Conservation (phyloP, 495 filamentous ascomycete genomes). For the Penicillium angulare region DNA sequence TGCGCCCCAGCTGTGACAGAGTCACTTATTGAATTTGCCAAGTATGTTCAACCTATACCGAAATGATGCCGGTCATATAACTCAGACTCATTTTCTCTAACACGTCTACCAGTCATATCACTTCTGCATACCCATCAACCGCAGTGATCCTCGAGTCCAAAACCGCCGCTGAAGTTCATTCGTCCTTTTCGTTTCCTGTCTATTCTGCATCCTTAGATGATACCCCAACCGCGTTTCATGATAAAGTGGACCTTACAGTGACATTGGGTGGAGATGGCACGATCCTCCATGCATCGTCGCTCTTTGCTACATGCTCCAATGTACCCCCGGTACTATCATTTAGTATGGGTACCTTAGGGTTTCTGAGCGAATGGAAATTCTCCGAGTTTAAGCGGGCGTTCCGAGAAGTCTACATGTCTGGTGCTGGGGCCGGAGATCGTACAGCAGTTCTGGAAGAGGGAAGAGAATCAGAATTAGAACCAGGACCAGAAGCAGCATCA, state of each 20-base stretch:
- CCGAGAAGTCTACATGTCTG: conserved; percentile 90
- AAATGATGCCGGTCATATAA: neutral
- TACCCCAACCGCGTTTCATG: conserved; percentile 40
- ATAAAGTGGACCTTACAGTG: conserved; percentile 82
- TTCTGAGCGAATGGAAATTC: conserved; percentile 96
- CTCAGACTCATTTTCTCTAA: conserved; percentile 5
- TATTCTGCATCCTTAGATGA: conserved; percentile 50
- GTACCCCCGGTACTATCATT: conserved; percentile 94
- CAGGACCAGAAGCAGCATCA: too few relatives aligned
- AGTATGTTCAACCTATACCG: conserved; percentile 36
- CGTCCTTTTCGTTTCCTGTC: conserved; percentile 72
- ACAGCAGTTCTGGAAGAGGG: conserved; percentile 30
- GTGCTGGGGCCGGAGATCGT: conserved; percentile 58
- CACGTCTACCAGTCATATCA: conserved; percentile 59
- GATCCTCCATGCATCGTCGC: conserved; percentile 83
- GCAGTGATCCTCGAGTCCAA: conserved; percentile 80
- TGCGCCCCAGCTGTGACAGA: conserved; percentile 66
- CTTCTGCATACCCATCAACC: conserved; percentile 73
- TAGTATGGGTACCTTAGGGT: conserved; percentile 94
- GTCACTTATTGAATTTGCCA: conserved; percentile 75
- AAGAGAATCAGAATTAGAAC: too few relatives aligned
- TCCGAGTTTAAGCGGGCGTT: conserved; percentile 85
- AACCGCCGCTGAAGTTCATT: conserved; percentile 70
- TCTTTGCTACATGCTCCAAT: conserved; percentile 77
- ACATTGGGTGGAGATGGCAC: conserved; percentile 96